Conservation (phyloP, 371 early-diverging fungal species). For the Racocetra persica region DNA sequence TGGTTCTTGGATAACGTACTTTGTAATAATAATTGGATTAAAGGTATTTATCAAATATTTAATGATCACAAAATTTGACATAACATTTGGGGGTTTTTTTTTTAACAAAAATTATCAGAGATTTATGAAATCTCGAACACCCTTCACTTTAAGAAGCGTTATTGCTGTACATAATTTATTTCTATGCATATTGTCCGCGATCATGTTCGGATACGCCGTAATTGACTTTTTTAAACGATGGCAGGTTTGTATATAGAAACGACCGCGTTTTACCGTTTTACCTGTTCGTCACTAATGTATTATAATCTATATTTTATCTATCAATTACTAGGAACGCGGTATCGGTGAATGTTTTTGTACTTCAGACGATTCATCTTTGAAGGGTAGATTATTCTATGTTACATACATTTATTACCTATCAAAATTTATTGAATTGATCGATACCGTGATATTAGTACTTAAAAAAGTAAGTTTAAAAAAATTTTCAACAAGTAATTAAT, state of each 20-base stretch:
- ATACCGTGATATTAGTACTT: constrained; percentile 74
- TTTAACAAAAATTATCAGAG: neutral
- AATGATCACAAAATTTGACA: neutral
- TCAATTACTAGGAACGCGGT: constrained; percentile 14
- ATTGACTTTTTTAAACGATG: constrained; percentile 25
- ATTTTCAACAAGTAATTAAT: constrained; percentile 42
- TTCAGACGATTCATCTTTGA: neutral
- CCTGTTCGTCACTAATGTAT: neutral
- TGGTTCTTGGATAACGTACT: constrained; percentile 24
- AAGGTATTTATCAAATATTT: constrained; percentile 16
- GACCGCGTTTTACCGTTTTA: neutral
- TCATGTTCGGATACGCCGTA: constrained; percentile 18
- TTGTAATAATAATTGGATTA: constrained; percentile 1
- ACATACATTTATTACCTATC: constrained; percentile 74
- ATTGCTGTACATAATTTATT: constrained; percentile 32
- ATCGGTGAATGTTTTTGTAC: constrained; percentile 39
- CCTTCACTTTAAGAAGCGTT: neutral
- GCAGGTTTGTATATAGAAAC: neutral
- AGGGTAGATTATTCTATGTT: constrained; percentile 28
- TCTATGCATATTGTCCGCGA: constrained; percentile 22
- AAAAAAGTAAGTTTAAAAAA: constrained; percentile 62
- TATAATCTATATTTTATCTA: neutral
- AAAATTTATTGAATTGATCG: constrained; percentile 77
- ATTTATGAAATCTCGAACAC: constrained; percentile 1
- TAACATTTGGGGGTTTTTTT: no score